Evolutionary conservation across 2,329 filamentous ascomycete genomes (phyloP).

Genomic region (Huntiella decipiens): DNA sequence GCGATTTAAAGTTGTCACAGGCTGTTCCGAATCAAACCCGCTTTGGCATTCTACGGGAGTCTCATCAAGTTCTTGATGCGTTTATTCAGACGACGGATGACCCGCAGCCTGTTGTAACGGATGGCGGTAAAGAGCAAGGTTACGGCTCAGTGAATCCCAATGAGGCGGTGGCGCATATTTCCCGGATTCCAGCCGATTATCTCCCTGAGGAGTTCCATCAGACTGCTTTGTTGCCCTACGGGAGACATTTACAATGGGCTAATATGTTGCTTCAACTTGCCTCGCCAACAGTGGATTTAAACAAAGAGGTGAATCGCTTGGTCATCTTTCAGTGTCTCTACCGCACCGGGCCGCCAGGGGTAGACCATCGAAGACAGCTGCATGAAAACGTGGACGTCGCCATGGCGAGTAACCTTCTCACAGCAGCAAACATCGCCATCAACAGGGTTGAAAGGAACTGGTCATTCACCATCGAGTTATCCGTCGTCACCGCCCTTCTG

Average conservation of each 20-base stretch:
- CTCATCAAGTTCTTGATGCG: too few relatives aligned
- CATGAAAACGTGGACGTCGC: constrained; percentile 15
- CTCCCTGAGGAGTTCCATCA: constrained; percentile 34
- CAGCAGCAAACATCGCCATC: constrained; percentile 16
- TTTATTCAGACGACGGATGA: too few relatives aligned
- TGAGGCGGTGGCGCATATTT: constrained; percentile 29
- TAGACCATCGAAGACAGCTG: not conserved
- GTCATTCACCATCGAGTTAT: constrained; percentile 25
- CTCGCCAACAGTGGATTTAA: constrained; percentile 29
- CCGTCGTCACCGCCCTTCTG: constrained; percentile 22
- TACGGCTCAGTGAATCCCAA: constrained; percentile 22
- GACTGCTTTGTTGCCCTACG: constrained; percentile 28
- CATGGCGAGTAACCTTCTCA: constrained; percentile 19
- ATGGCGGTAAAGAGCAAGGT: too few relatives aligned
- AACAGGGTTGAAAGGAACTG: constrained; percentile 27
- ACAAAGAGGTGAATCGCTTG: constrained; percentile 26
- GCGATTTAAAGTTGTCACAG: too few relatives aligned
- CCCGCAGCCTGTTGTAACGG: too few relatives aligned
- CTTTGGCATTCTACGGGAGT: too few relatives aligned
- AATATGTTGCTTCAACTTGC: constrained; percentile 35
- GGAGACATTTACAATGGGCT: constrained; percentile 30
- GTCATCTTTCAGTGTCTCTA: constrained; percentile 30
- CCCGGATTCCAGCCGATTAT: constrained; percentile 27
- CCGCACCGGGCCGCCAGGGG: constrained; percentile 24
- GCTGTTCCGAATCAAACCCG: too few relatives aligned